Conservation (phyloP, 345 rosid species). For the Citrus unshiu region DNA sequence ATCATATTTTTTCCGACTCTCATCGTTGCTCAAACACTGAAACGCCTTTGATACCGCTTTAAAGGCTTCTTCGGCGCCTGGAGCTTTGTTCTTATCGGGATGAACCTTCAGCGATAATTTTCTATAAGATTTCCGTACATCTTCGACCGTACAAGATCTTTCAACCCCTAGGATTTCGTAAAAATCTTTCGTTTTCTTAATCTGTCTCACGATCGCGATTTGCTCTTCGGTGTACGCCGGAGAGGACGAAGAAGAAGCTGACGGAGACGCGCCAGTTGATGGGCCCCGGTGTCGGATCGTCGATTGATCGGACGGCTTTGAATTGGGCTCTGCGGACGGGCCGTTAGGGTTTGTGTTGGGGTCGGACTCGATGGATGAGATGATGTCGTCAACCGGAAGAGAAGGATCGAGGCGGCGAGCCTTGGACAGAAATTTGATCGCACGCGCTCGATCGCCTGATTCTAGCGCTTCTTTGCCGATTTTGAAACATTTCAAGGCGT, state of each 20-base stretch:
- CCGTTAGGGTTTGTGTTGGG: conserved; percentile 14
- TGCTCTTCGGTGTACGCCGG: conserved; percentile 67
- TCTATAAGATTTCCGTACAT: conserved; percentile 77
- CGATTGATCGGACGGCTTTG: conserved; percentile 42
- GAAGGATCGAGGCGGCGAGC: conserved; percentile 93
- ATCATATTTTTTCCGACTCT: conserved; percentile 65
- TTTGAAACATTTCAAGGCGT: conserved; percentile 78
- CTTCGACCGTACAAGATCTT: conserved; percentile 65
- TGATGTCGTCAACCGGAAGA: conserved; percentile 58
- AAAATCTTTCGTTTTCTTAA: conserved; percentile 76
- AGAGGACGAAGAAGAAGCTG: conserved; percentile 33
- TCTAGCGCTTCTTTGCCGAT: conserved; percentile 74
- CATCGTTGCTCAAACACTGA: conserved; percentile 83
- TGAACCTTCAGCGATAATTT: conserved; percentile 90
- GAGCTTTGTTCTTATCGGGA: conserved; percentile 92
- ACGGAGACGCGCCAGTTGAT: conserved; percentile 27
- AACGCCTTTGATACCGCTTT: conserved; percentile 85
- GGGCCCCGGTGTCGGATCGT: conserved; percentile 56
- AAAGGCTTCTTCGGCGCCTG: conserved; percentile 92
- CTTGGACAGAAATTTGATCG: conserved; percentile 69
- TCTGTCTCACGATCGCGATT: conserved; percentile 60
- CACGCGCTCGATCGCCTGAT: conserved; percentile 77
- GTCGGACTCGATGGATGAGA: conserved; percentile 27
- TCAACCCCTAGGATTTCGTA: conserved; percentile 84
- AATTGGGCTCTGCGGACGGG: conserved; percentile 9